A percentile compares a stretch with the other conserved stretches of the same genome.
phyloP scores from a whole-genome alignment of 495 filamentous ascomycete genomes.

The Terfezia claveryi region DNA sequence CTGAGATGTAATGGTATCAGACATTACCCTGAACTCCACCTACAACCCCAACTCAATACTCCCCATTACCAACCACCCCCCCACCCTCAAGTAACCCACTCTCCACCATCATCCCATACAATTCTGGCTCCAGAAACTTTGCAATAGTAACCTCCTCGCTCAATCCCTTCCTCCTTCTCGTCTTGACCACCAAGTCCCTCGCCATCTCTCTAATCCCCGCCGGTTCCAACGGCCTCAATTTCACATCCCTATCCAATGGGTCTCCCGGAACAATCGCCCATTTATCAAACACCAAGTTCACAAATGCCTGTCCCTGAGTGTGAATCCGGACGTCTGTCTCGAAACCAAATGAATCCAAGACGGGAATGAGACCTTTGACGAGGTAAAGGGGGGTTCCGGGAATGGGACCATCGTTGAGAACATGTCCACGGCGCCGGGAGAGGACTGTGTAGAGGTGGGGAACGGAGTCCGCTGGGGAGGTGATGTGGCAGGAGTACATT shows the following conservation, averaged over 20 bases:
- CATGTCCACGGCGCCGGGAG: constrained; percentile 70
- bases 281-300: constrained; percentile 82
- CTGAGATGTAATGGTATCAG: too few species aligned
- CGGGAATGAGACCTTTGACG: constrained; percentile 73
- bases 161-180: constrained; percentile 72
- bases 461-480: constrained; percentile 76
- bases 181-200: constrained; percentile 91
- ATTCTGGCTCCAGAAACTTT: constrained; percentile 86
- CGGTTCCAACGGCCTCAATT: constrained; percentile 64
- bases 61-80: neutral
- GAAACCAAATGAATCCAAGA: constrained; percentile 93
- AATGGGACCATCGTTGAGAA: constrained; percentile 78
- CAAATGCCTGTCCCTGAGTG: constrained; percentile 75
- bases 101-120: constrained; percentile 71
- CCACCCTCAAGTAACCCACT: constrained; percentile 63
- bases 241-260: constrained; percentile 69
- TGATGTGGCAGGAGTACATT: constrained; percentile 77
- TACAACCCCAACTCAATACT: neutral
- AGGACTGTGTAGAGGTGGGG: constrained; percentile 78
- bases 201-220: constrained; percentile 71
- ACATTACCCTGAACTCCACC: neutral
- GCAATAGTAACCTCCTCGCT: constrained; percentile 88
- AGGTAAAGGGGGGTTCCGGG: constrained; percentile 89
- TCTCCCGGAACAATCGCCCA: constrained; percentile 93
- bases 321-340: constrained; percentile 93